phyloP scores from a whole-genome alignment of 495 filamentous ascomycete genomes.

The Lophium mytilinum region DNA sequence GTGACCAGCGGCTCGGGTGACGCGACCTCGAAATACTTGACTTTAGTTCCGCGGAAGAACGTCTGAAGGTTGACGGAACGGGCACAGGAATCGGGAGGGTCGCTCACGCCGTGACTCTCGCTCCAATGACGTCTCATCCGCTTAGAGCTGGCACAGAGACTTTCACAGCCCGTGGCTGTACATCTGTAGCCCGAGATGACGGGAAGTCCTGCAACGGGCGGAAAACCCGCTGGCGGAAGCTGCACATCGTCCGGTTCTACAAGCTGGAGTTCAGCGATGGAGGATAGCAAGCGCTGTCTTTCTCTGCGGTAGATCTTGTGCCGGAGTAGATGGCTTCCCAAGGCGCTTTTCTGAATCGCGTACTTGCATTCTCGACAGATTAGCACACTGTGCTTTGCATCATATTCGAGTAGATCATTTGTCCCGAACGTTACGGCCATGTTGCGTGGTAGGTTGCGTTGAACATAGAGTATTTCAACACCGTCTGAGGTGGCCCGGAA shows the following conservation, averaged over 20 bases:
- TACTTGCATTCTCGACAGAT: slow-evolving; percentile 37
- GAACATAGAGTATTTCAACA: not conserved
- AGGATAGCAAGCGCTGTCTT: slow-evolving; percentile 25
- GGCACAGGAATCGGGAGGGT: slow-evolving; percentile 10
- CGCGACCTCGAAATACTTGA: slow-evolving; percentile 34
- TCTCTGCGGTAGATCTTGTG: slow-evolving; percentile 35
- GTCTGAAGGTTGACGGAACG: slow-evolving; percentile 30
- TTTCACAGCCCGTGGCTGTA: slow-evolving; percentile 21
- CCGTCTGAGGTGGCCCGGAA: not conserved
- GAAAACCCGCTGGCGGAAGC: slow-evolving; percentile 19
- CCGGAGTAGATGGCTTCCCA: slow-evolving; percentile 32
- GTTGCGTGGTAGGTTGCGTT: not conserved
- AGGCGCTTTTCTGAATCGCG: slow-evolving; percentile 35
- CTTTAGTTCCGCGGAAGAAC: slow-evolving; percentile 34
- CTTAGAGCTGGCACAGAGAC: slow-evolving; percentile 31
- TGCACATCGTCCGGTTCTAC: slow-evolving; percentile 28
- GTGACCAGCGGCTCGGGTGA: not conserved
- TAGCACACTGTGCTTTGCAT: slow-evolving; percentile 26
- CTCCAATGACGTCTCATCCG: slow-evolving; percentile 33
- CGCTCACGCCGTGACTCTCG: slow-evolving; percentile 27
- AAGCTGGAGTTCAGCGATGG: slow-evolving; percentile 26
- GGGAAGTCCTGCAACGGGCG: slow-evolving; percentile 26
- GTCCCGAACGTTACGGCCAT: slow-evolving; percentile 15
- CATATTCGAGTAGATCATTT: slow-evolving; percentile 28
- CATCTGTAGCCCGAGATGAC: slow-evolving; percentile 30